Evolutionary conservation across 202 grass and related monocot genomes (phyloP), one percentile per base, ranked within the genome.

Genomic region (Carex arenaria): DNA sequence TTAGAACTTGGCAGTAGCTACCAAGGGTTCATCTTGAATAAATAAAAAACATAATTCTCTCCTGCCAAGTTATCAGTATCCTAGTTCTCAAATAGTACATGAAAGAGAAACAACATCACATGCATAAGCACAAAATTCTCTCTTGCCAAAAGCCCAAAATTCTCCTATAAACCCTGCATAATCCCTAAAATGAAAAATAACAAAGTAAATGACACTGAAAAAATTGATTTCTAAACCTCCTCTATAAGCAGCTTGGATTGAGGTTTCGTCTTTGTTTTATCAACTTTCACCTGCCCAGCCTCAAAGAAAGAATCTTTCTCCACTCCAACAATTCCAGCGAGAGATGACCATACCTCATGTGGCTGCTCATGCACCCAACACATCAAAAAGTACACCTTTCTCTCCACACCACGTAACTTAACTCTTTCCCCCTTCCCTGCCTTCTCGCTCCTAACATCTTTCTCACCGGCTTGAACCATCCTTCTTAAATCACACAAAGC

Each of bases 331-430:
- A 95, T 67, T 22, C 67, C 74, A 79, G 89, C 89, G 26, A 95
- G 80, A 5, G 93, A 89, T 4, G 69, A 43, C 93, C 95, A 95
- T n/a, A 72, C 45, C 67, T 92, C 91, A 20, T 28, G 22, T 26
- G 93, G 91, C 49, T 93, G 93, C 67, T 95, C 93, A 86, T 95
- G 92, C 31, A 93, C 88, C 95, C 95, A 98, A 78, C 95, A 98
- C 78, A 92, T 93, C 80, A 98, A 84, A 87, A 98, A 95, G 59
- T 88, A 93, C 38, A 93, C 52, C 88, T 95, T 98, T 88, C 83
- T 89, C 49, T 84, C 83, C 0, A 84, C 83, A 0, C 70, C 65
- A 34, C 72, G 87, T 28, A 95, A 85, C 83, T 89, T 95, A 0
- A 14, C 64, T 82, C 45, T 90, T 47, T 91, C 83, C 0, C 17